phyloP scores from a whole-genome alignment of 208 protist species.

The Novymonas esmeraldas region DNA sequence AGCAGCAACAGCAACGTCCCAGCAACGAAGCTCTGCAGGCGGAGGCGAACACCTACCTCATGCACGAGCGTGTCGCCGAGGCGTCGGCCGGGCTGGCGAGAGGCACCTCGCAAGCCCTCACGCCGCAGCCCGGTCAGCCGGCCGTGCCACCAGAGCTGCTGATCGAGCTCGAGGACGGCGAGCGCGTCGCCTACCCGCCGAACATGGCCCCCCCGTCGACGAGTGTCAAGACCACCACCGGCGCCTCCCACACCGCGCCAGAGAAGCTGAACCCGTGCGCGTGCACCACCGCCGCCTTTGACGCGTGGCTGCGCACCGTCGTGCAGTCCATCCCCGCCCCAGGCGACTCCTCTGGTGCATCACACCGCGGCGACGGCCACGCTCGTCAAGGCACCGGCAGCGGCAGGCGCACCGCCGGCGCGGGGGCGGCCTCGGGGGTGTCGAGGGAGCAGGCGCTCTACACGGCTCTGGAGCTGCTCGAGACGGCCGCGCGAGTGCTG shows the following conservation, averaged over 20 bases:
- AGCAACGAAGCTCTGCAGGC: slow-evolving; percentile 20
- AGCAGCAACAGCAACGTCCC: background rate
- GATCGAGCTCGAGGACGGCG: slow-evolving; percentile 9
- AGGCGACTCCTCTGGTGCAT: slow-evolving; percentile 15
- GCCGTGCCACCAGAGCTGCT: background rate
- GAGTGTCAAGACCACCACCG: background rate
- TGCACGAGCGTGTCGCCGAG: slow-evolving; percentile 20
- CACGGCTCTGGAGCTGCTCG: slow-evolving; percentile 41
- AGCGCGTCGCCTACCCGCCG: slow-evolving; percentile 23
- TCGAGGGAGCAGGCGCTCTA: slow-evolving; percentile 39
- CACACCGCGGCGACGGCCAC: background rate
- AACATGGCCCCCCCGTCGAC: background rate
- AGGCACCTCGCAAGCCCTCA: background rate
- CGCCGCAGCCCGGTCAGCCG: background rate
- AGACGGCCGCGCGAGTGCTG: slow-evolving; percentile 39
- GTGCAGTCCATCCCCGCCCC: slow-evolving; percentile 40
- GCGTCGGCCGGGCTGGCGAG: background rate
- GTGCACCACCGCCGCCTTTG: slow-evolving; percentile 32
- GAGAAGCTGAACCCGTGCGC: slow-evolving; percentile 39
- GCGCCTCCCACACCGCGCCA: background rate
- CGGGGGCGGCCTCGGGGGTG: background rate
- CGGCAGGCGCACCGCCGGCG: background rate
- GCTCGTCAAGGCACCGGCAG: background rate
- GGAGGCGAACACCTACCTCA: slow-evolving; percentile 17
- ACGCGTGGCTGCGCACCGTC: slow-evolving; percentile 50